Conservation (phyloP, 306 rosid species). For the Geum urbanum region DNA sequence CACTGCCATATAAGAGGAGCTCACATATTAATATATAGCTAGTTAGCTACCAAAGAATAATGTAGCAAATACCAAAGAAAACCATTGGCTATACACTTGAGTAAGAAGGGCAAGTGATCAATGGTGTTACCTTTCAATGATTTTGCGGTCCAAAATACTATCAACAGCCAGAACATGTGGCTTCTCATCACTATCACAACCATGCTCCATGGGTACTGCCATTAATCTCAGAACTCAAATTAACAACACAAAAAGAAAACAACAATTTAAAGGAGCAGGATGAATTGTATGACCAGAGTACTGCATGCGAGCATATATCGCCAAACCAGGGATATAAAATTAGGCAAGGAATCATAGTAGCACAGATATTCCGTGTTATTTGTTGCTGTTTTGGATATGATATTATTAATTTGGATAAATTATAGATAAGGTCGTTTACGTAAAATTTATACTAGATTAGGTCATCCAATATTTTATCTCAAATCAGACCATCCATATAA, state of each 20-base stretch:
- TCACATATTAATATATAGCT: not conserved
- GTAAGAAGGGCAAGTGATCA: not conserved
- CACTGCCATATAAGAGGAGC: conserved; percentile 9
- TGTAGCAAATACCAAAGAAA: not conserved
- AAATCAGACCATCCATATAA: too few species aligned
- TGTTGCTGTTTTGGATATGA: conserved; percentile 10
- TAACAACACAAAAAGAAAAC: not conserved
- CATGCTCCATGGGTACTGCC: not conserved
- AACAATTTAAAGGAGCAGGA: too few species aligned
- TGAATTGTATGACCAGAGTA: too few species aligned
- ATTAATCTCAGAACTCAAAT: not conserved
- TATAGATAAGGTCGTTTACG: too few species aligned
- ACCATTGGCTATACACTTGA: too few species aligned
- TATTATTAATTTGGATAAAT: too few species aligned
- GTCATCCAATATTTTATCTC: too few species aligned
- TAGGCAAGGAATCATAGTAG: conserved; percentile 11
- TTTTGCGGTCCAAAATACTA: conserved; percentile 23
- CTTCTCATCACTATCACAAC: conserved; percentile 5
- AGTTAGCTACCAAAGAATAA: not conserved
- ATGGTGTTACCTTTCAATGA: conserved; percentile 23
- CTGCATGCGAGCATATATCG: not conserved
- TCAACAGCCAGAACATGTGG: conserved; percentile 34
- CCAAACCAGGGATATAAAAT: not conserved
- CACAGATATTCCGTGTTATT: conserved; percentile 9
- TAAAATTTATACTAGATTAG: too few species aligned